Percentiles rank a stretch among this genome's conserved stretches.
These are phyloP conservation scores for Eleusine indica DNA, from an alignment of 176 grass and related monocot species.

Conservation along the genomic window DNA sequence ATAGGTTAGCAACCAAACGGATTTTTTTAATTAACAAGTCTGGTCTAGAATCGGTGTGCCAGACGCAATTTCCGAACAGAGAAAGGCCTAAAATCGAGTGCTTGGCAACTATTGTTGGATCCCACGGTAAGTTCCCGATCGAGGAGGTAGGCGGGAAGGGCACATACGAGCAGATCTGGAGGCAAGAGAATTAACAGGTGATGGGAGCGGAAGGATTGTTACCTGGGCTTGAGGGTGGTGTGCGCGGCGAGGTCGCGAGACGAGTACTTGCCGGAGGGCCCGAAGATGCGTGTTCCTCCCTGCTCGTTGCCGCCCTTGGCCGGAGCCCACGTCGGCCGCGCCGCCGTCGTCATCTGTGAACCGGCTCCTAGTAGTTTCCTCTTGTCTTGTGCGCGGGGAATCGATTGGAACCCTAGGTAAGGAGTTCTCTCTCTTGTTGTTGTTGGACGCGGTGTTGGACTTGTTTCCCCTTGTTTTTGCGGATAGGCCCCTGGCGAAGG, in stretches of 20 bases:
- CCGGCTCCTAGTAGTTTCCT: no score
- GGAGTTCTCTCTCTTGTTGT: no score
- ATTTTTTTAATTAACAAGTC: background rate
- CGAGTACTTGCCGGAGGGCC: constrained; percentile 83
- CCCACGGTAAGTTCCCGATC: no score
- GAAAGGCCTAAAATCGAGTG: background rate
- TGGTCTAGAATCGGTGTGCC: background rate
- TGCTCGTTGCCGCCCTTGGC: constrained; percentile 99
- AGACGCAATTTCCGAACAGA: background rate
- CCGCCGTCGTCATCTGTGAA: constrained; percentile 80
- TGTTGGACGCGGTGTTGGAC: no score
- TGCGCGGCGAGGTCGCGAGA: constrained; percentile 91
- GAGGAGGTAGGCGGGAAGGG: background rate
- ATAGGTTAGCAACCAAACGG: background rate
- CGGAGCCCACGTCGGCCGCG: constrained; percentile 95
- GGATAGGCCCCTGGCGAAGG: no score
- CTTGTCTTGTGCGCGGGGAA: background rate
- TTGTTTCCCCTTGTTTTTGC: no score
- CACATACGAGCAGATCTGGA: background rate
- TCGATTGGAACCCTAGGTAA: background rate
- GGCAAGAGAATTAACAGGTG: no score
- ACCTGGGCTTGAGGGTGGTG: constrained; percentile 98
- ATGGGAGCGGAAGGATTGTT: background rate
- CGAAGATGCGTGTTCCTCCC: constrained; percentile 90
- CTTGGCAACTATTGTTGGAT: background rate